A percentile compares a stretch with the other conserved stretches of the same genome.
Conservation (phyloP, 2,329 filamentous ascomycete genomes). For the Neocatenulostroma microsporum region DNA sequence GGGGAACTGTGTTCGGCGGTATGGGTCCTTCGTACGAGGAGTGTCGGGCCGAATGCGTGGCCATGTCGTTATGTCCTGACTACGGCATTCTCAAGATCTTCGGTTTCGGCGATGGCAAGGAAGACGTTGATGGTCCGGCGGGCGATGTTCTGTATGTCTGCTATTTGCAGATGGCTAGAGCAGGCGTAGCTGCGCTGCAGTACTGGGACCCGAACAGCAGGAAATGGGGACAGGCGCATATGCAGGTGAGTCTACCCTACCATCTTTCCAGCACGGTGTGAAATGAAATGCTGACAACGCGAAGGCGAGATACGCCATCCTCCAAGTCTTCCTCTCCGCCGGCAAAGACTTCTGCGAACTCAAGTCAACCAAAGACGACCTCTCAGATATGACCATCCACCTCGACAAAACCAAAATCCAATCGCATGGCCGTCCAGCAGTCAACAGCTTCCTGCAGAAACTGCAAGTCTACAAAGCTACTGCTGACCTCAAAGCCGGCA, state of each 20-base stretch:
- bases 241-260: conserved; percentile 1
- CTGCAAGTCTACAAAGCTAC: conserved; percentile 89
- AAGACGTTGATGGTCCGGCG: conserved; percentile 65
- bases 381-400: conserved; percentile 73
- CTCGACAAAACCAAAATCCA: conserved; percentile 83
- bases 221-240: conserved; percentile 72
- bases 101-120: conserved; percentile 71
- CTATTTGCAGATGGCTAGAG: conserved; percentile 89
- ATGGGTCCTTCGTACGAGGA: conserved; percentile 88
- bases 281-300: conserved; percentile 57
- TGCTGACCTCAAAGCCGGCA: conserved; percentile 71
- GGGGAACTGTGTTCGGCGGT: conserved; percentile 84
- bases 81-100: conserved; percentile 86
- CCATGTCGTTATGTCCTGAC: conserved; percentile 84
- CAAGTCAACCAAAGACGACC: conserved; percentile 57
- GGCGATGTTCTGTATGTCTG: conserved; percentile 81
- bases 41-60: conserved; percentile 87
- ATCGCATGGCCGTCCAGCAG: conserved; percentile 70
- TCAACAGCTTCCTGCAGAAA: conserved; percentile 82
- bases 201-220: conserved; percentile 87
- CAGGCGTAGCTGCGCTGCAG: conserved; percentile 80
- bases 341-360: conserved; percentile 82
- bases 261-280: conserved; percentile 26
- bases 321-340: conserved; percentile 75
- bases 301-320: conserved; percentile 80